phyloP scores from a whole-genome alignment of 2,329 filamentous ascomycete genomes.

The Alternaria tenuissima region DNA sequence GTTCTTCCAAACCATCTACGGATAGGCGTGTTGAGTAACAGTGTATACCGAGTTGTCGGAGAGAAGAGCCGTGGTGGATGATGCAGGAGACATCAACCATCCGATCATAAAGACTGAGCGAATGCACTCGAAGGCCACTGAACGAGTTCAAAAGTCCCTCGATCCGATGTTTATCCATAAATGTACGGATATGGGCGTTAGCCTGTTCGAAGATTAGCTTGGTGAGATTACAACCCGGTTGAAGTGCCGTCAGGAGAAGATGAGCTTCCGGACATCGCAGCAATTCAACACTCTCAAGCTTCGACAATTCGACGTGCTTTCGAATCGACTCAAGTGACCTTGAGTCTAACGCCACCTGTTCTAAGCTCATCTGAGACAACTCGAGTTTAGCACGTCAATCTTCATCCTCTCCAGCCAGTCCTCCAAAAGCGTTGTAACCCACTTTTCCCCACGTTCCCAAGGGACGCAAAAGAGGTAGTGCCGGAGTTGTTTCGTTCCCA shows the following conservation, averaged over 20 bases:
- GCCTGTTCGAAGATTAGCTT: background rate
- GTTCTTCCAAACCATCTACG: background rate
- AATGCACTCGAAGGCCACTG: background rate
- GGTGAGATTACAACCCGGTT: background rate
- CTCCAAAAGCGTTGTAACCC: background rate
- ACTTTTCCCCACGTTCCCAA: too few species aligned
- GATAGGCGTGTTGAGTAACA: too few species aligned
- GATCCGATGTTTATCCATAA: too few species aligned
- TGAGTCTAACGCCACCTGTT: background rate
- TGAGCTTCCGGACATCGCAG: background rate
- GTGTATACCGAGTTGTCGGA: background rate
- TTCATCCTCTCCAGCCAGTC: background rate
- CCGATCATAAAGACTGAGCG: background rate
- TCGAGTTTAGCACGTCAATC: background rate
- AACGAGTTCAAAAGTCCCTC: background rate
- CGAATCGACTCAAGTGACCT: background rate
- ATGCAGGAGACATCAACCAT: background rate
- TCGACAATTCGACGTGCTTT: background rate
- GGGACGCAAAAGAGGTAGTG: too few species aligned
- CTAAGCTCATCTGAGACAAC: background rate
- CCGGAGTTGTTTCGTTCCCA: too few species aligned
- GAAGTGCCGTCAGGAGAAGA: background rate
- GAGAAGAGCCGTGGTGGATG: background rate
- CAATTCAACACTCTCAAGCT: background rate
- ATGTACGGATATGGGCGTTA: background rate